Evolutionary conservation across 108 stramenopile species (phyloP).

Genomic region (Cyclotella choctawhatcheeana): DNA sequence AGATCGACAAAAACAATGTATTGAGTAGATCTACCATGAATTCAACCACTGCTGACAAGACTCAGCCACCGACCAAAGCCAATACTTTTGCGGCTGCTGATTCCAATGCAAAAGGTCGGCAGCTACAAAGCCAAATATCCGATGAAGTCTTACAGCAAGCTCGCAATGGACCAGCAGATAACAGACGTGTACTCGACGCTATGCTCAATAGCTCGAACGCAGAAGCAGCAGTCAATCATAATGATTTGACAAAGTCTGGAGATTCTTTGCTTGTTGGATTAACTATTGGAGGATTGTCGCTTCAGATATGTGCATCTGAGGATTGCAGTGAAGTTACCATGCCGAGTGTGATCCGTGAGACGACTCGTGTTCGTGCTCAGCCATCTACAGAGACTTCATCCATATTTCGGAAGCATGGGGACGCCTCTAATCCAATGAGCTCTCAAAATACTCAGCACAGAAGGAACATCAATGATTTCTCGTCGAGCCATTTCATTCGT

Average conservation of each 20-base stretch:
- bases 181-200: slow-evolving; percentile 32
- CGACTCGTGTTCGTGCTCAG: not conserved
- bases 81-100: not conserved
- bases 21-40: no score
- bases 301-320: slow-evolving; percentile 34
- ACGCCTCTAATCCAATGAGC: not conserved
- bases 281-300: slow-evolving; percentile 34
- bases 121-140: not conserved
- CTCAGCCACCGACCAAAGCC: no score
- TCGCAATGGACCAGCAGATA: slow-evolving; percentile 16
- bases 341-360: not conserved
- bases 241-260: slow-evolving; percentile 6
- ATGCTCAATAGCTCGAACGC: slow-evolving; percentile 48
- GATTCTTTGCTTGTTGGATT: slow-evolving; percentile 35
- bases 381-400: not conserved
- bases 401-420: not conserved
- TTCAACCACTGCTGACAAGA: not conserved
- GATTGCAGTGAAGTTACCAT: slow-evolving; percentile 48
- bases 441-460: not conserved
- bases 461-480: not conserved
- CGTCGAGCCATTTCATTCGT: not conserved
- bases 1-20: no score
- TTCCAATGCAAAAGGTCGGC: not conserved
- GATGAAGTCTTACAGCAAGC: slow-evolving; percentile 20
- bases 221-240: not conserved